Evolutionary conservation across 805 yeast genomes (phyloP), one percentile per base, ranked within the genome.

Genomic region (Teunomyces cretensis): DNA sequence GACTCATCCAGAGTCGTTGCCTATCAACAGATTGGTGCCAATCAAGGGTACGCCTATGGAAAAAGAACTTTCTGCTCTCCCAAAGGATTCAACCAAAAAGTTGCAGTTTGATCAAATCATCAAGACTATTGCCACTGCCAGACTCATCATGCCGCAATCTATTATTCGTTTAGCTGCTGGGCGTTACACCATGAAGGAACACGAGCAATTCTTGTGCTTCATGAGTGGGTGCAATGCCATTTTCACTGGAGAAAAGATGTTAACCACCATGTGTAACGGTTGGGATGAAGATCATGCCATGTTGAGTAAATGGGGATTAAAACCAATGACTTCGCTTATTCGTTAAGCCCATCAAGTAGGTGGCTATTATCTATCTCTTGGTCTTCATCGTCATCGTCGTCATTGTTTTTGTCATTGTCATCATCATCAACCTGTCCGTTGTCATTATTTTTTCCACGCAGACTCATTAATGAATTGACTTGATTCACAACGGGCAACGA

Each of bases 91-190:
- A 16, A 53, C 52, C 17, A 72, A 74, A 51, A 71, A 74, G 47
- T 62, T 86, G 33, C 65, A 73, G n/a, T 76, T 83, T 46, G 88
- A 86, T 42, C 76, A 75, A 15, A 76, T 86, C 27, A 64, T 86
- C 27, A 75, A 84, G 61, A 84, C 91, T 3, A 74, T 86, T 47
- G 86, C 91, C 2, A 83, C 91, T 2, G 92, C 91, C 0, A 74
- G 94, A 51, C 61, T 86, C 16, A 65, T 83, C 28, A 86, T 86
- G 90, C 94, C 94, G 1, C 67, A 68, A 33, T 69, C 86, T 1
- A 84, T 85, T 41, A 79, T 86, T 48, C 74, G 94, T 50, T 68
- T 86, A 42, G 90, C 92, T 2, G 94, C 94, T 6, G 94, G 94
- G 0, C 74, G 94, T 49, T 84, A 84, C 60, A 82, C 89, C 15